These are phyloP conservation scores for Sporothrix schenckii DNA, from an alignment of 2,329 filamentous ascomycete species.

Conservation along the genomic window DNA sequence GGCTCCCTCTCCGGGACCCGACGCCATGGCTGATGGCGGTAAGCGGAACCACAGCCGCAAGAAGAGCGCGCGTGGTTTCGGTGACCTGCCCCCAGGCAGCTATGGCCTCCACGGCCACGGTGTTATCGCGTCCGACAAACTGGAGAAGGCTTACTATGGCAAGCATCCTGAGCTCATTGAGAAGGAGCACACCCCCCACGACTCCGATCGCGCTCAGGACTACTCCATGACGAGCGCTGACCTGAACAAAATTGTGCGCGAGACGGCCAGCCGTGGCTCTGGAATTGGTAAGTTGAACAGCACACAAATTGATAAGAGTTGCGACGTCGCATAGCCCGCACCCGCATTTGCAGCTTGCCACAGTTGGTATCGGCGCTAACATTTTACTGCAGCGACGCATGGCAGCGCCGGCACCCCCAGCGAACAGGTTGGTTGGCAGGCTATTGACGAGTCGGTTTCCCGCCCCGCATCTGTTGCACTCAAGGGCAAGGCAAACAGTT, in stretches of 20 bases:
- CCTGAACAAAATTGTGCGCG: slow-evolving; percentile 83
- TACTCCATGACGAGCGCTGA: slow-evolving; percentile 89
- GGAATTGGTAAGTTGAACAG: slow-evolving; percentile 52
- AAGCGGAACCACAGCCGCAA: slow-evolving; percentile 67
- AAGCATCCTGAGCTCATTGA: slow-evolving; percentile 83
- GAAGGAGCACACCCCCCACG: slow-evolving; percentile 67
- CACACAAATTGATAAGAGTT: no score
- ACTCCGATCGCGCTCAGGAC: slow-evolving; percentile 63
- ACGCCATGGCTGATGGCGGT: slow-evolving; percentile 43
- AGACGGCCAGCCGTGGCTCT: slow-evolving; percentile 61
- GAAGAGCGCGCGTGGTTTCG: slow-evolving; percentile 70
- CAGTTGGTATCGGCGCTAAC: slow-evolving; percentile 39
- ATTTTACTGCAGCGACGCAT: slow-evolving; percentile 58
- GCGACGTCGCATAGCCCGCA: neutral
- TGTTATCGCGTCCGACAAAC: slow-evolving; percentile 71
- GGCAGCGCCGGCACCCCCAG: slow-evolving; percentile 74
- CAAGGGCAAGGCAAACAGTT: slow-evolving; percentile 32
- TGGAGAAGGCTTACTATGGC: slow-evolving; percentile 89
- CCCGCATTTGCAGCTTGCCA: slow-evolving; percentile 10
- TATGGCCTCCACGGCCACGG: slow-evolving; percentile 93
- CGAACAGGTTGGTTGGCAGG: slow-evolving; percentile 87
- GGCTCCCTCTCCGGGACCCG: slow-evolving; percentile 75
- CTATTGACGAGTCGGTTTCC: slow-evolving; percentile 79
- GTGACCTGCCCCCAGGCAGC: slow-evolving; percentile 76
- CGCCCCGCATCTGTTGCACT: slow-evolving; percentile 47